Conservation (phyloP, 192 early-diverging fungal genomes). For the Coemansia sp. region DNA sequence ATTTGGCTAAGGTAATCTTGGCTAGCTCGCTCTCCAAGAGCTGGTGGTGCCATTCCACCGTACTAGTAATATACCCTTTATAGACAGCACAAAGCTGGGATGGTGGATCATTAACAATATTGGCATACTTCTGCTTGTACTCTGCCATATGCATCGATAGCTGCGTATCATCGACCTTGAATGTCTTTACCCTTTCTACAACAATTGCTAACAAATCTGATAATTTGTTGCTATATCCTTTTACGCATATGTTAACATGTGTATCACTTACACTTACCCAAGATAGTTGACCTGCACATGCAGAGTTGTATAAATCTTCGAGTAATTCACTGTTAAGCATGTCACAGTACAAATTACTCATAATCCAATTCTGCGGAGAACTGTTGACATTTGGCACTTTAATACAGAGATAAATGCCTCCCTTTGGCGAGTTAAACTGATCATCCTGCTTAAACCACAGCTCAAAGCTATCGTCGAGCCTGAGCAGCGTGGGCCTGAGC, state of each 20-base stretch:
- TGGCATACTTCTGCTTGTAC: not conserved
- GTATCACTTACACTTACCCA: constrained; percentile 35
- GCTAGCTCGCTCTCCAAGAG: not conserved
- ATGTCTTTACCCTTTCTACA: not conserved
- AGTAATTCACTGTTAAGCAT: constrained; percentile 81
- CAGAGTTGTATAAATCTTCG: constrained; percentile 66
- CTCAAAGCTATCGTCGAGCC: constrained; percentile 33
- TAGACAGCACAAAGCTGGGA: not conserved
- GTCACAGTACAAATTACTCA: not conserved
- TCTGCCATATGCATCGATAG: not conserved
- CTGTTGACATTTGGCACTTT: not conserved
- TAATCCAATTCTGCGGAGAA: not conserved
- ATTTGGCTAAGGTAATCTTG: constrained; percentile 7
- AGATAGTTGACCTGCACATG: not conserved
- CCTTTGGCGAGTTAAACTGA: constrained; percentile 83
- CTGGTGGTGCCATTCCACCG: not conserved
- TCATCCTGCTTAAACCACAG: constrained; percentile 95
- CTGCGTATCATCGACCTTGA: not conserved
- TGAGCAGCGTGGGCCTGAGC: constrained; percentile 17
- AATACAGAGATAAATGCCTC: constrained; percentile 33
- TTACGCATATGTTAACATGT: constrained; percentile 52
- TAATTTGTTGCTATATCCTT: not conserved
- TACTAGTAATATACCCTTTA: not conserved
- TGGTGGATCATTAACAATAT: not conserved
- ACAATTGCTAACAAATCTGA: not conserved